A percentile compares a stretch with the other conserved stretches of the same genome.
Evolutionary conservation across 176 grass and related monocot species (phyloP).

Genomic region (Urochloa ruziziensis): DNA sequence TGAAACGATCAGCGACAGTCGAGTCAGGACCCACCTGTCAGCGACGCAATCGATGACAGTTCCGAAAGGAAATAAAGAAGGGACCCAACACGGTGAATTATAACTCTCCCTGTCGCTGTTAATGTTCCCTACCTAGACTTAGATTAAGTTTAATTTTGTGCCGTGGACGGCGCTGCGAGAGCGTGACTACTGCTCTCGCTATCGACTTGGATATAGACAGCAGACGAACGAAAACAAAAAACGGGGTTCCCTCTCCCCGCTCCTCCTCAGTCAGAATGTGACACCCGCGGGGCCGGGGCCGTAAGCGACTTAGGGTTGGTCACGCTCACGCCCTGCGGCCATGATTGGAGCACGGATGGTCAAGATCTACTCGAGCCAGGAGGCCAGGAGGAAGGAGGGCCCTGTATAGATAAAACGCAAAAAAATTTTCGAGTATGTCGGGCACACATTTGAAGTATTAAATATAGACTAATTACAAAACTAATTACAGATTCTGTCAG

Average conservation of each 20-base stretch:
- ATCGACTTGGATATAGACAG: background rate
- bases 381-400: no score
- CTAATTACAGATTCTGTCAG: no score
- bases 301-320: background rate
- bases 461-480: no score
- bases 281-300: background rate
- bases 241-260: background rate
- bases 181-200: background rate
- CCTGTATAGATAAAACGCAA: no score
- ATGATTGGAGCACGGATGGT: slow-evolving; percentile 41
- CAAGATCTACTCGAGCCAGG: slow-evolving; percentile 52
- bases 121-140: background rate
- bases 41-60: background rate
- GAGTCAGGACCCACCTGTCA: background rate
- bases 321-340: background rate
- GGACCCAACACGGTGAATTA: background rate
- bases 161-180: background rate
- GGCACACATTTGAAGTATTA: no score
- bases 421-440: no score
- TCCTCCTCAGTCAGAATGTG: background rate
- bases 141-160: background rate
- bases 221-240: background rate
- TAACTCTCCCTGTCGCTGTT: background rate
- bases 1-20: background rate
- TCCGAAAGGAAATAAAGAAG: background rate